Base-by-base conservation (phyloP, 2,329 filamentous ascomycete species). In the Fusarium transvaalense region DNA sequence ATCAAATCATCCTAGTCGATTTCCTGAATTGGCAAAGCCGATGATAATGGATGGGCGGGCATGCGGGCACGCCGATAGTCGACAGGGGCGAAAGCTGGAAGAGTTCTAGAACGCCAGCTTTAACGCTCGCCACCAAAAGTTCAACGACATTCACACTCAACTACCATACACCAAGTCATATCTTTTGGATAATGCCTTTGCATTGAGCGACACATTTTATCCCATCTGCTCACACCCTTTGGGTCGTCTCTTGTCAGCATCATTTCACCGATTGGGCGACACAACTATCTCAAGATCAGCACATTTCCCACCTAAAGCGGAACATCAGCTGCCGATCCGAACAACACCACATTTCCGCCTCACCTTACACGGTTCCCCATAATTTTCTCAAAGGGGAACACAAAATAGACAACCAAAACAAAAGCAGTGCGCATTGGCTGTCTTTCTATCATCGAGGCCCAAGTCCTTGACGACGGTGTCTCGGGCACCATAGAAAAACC, bases 381-480 rank as follows among this genome's bases (percentile, higher is more conserved):
- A 58, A 45, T 37, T 43, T 41, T 55, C 62, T 47, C 43, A 65
- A 39, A 42, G 32, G 51, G 50, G 51, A 43, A 34, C 41, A 68
- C 53, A 53, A 51, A 39, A 62, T 45, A 69, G 47, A 52, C 62
- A 65, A 64, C 65, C 70, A 66, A 69, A 67, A 61, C 53, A 69
- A 68, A 74, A 71, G 70, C 68, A 73, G 65, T 68, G 65, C 67
- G 69, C 66, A 68, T 66, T 45, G 62, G 70, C 56, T 71, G 66
- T 60, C 61, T 63, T 58, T 56, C 53, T 46, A 66, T 58, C 48
- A 50, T 50, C 53, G 39, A 52, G 62, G 61, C 14, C 14, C 37
- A 39, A 19, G 34, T 52, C n/a, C n/a, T 46, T 42, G 55, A 58
- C 31, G 46, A 55, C 38, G 66, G 61, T 69, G 66, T 67, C 50